A percentile compares a stretch with the other conserved stretches of the same genome.
These are phyloP conservation scores for Aspergillus mulundensis DNA, from an alignment of 495 filamentous ascomycete genomes.

Conservation along the genomic window DNA sequence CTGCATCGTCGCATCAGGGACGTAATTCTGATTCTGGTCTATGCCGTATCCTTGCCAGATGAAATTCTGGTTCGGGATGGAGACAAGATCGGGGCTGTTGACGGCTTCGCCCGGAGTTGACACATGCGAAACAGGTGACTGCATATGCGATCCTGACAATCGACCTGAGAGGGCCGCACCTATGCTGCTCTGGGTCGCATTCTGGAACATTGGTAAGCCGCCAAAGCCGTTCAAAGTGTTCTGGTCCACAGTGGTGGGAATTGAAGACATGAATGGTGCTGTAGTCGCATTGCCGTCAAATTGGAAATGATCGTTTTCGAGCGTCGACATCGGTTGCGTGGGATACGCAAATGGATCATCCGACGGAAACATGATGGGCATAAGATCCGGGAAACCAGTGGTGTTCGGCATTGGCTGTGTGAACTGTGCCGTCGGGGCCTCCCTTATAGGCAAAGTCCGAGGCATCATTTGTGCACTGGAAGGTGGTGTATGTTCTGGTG, in stretches of 20 bases:
- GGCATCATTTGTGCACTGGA: conserved; percentile 21
- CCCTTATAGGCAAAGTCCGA: conserved; percentile 13
- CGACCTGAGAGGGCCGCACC: conserved; percentile 29
- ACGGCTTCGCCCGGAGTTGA: conserved; percentile 33
- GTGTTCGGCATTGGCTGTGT: conserved; percentile 31
- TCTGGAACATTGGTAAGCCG: conserved; percentile 27
- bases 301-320: conserved; percentile 52
- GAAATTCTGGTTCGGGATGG: conserved; percentile 44
- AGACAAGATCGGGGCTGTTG: conserved; percentile 45
- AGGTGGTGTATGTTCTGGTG: conserved; percentile 22
- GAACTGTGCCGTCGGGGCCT: conserved; percentile 20
- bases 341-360: conserved; percentile 88
- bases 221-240: conserved; percentile 27
- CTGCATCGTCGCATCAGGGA: conserved; percentile 21
- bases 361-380: conserved; percentile 89
- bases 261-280: conserved; percentile 11
- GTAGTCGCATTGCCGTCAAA: conserved; percentile 21
- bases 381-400: conserved; percentile 62
- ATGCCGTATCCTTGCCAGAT: conserved; percentile 44
- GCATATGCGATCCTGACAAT: conserved; percentile 28
- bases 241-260: conserved; percentile 13
- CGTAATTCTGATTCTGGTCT: conserved; percentile 23
- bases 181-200: conserved; percentile 16
- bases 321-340: conserved; percentile 69
- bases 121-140: conserved; percentile 33